These are phyloP conservation scores for Cylindrodendrum hubeiense DNA, from an alignment of 2,329 filamentous ascomycete genomes.

Conservation along the genomic window DNA sequence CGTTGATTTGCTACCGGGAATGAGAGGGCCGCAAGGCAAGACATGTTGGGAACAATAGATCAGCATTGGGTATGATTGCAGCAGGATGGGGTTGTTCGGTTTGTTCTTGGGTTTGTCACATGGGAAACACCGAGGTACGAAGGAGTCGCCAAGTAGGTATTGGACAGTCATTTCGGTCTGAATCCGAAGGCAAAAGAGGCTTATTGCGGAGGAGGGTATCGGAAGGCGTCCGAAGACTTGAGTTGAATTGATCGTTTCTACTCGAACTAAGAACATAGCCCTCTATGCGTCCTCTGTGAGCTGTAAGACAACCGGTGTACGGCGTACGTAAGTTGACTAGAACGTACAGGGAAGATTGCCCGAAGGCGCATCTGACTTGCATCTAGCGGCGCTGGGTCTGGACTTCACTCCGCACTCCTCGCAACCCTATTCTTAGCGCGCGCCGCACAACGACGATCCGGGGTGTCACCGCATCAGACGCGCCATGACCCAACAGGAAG, in stretches of 20 bases:
- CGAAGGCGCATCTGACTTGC: conserved; percentile 19
- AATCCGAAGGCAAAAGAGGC: conserved; percentile 30
- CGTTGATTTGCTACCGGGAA: background rate
- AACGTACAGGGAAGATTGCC: conserved; percentile 16
- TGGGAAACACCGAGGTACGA: conserved; percentile 35
- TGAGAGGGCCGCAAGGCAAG: background rate
- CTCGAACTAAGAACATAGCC: background rate
- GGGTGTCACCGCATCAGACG: conserved; percentile 9
- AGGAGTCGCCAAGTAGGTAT: conserved; percentile 8
- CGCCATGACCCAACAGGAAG: background rate
- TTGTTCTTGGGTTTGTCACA: background rate
- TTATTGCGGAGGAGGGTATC: conserved; percentile 1
- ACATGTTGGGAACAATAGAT: conserved; percentile 9
- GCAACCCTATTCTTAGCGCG: conserved; percentile 8
- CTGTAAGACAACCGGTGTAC: too few relatives aligned
- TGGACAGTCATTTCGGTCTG: conserved; percentile 32
- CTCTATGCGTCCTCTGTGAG: background rate
- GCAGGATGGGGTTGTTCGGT: background rate
- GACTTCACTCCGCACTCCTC: background rate
- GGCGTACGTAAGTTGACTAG: conserved; percentile 10
- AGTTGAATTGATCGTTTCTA: conserved; percentile 18
- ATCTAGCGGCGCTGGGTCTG: background rate
- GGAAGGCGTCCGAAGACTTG: conserved; percentile 16
- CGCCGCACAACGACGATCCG: conserved; percentile 15
- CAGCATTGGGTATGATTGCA: conserved; percentile 1